Base-by-base conservation (phyloP, 805 yeast species). In the Priceomyces fermenticarens region DNA sequence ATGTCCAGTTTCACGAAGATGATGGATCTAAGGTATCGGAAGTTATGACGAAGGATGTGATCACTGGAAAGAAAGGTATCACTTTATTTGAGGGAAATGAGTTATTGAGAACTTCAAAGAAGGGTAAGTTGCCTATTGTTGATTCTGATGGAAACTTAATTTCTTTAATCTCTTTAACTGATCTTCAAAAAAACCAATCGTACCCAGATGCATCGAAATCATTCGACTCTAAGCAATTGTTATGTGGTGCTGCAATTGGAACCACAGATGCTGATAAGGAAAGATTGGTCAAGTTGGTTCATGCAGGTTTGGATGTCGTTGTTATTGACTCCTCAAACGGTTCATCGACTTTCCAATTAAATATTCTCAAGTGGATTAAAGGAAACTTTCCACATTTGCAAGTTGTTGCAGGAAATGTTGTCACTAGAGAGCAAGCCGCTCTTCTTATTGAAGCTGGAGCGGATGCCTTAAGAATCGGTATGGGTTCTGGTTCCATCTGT, bases 401-500 rank as follows among this genome's bases (percentile, higher is more conserved):
- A 70, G 87, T 93, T 51, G 82, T 93, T 70, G 99, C 95, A 46
- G 99, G 99, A 78, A 93, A 93, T 65, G 99, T 93, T 59, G 98
- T 90, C 47, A 90, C 97, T 53, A 85, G 99, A 70, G 99, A 91
- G 70, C 99, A 93, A 77, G 98, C 99, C 54, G 99, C 99, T 47
- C 77, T 81, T 60, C 78, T 93, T 61, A 91, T 89, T 44, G 84
- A 78, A 57, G 97, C 96, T 39, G 99, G 99, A 71, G 96, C 95
- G 40, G 99, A 93, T 67, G 98, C 90, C 65, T 77, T 93, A 59
- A 88, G 98, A 80, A 91, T 93, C 55, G 99, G 99, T 74, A 93
- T 93, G 99, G 99, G 99, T 63, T 88, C 98, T 27, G 99, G 99
- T 60, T 88, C 97, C 48, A 95, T 95, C 65, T 93, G 99, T 80